Evolutionary conservation across 2,329 filamentous ascomycete genomes (phyloP).

Genomic region (Sordariomycetes sp.): DNA sequence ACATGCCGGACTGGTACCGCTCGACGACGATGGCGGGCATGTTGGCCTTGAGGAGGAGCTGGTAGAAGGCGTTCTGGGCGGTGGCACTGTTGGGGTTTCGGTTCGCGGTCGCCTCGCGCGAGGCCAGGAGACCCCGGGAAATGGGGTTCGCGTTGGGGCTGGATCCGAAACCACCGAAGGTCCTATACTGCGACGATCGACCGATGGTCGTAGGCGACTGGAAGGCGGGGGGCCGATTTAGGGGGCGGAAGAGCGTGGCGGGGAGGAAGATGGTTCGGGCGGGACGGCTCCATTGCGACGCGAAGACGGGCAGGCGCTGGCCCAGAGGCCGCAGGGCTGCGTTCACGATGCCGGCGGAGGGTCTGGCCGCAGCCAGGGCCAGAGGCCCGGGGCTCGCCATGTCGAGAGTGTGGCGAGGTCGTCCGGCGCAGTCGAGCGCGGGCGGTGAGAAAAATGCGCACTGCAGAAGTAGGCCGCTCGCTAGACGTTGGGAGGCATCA

Average conservation of each 20-base stretch:
- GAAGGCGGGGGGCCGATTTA: constrained; percentile 2
- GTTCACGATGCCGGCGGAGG: neutral
- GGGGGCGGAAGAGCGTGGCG: constrained; percentile 14
- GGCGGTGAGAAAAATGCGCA: neutral
- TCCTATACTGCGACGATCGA: constrained; percentile 9
- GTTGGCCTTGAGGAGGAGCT: constrained; percentile 77
- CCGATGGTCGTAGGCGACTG: constrained; percentile 1
- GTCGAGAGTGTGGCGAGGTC: neutral
- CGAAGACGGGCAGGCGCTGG: neutral
- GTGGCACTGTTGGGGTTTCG: constrained; percentile 79
- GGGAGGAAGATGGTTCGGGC: constrained; percentile 2
- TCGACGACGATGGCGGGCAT: constrained; percentile 91
- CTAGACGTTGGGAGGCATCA: neutral
- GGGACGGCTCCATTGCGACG: neutral
- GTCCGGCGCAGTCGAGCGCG: neutral
- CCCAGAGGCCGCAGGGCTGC: neutral
- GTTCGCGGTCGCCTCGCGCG: constrained; percentile 84
- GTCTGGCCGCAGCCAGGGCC: constrained; percentile 3
- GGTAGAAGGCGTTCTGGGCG: constrained; percentile 88
- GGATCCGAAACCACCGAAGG: constrained; percentile 9
- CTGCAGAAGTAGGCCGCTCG: neutral
- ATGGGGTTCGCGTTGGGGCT: constrained; percentile 30
- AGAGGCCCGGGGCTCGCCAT: constrained; percentile 4
- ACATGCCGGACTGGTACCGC: constrained; percentile 74
- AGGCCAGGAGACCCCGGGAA: constrained; percentile 58